A percentile compares a stretch with the other conserved stretches of the same genome.
Conservation (phyloP, 441 rosid genomes). For the Arabidopsis hybrid region DNA sequence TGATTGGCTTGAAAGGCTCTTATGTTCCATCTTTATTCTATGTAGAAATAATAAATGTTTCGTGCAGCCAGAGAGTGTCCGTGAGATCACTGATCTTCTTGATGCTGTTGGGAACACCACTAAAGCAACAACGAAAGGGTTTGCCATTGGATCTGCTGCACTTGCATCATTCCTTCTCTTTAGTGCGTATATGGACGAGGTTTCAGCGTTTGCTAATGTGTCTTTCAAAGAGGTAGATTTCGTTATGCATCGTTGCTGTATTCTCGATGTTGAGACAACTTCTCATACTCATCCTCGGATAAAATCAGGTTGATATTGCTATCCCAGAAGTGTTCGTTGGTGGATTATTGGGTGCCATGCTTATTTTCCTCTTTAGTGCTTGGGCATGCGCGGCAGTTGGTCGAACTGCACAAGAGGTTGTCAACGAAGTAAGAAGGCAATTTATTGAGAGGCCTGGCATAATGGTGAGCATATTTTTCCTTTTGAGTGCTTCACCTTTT, state of each 20-base stretch:
- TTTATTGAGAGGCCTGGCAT: constrained; percentile 99
- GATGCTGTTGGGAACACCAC: constrained; percentile 99
- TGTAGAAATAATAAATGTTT: constrained; percentile 31
- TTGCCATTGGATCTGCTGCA: constrained; percentile 99
- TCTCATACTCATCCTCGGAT: constrained; percentile 19
- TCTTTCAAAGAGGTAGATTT: constrained; percentile 81
- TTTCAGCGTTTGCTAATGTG: constrained; percentile 76
- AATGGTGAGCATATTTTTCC: constrained; percentile 65
- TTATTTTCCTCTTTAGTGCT: constrained; percentile 92
- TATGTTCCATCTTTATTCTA: not conserved
- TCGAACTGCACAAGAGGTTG: constrained; percentile 99
- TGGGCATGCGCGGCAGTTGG: constrained; percentile 99
- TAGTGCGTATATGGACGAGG: constrained; percentile 99
- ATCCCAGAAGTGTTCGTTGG: constrained; percentile 96
- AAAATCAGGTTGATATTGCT: constrained; percentile 94
- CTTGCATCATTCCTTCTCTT: constrained; percentile 98
- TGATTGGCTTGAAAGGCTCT: constrained; percentile 30
- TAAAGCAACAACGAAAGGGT: constrained; percentile 98
- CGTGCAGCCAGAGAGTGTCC: constrained; percentile 93
- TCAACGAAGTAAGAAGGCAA: constrained; percentile 97
- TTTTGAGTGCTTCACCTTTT: constrained; percentile 13
- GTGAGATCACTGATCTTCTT: constrained; percentile 95
- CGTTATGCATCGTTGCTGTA: constrained; percentile 21
- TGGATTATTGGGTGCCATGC: constrained; percentile 97
- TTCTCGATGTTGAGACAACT: constrained; percentile 16